A percentile compares a stretch with the other conserved stretches of the same genome.
These are phyloP conservation scores for Lactuca sativa DNA, from an alignment of 129 eudicot species.

Conservation along the genomic window DNA sequence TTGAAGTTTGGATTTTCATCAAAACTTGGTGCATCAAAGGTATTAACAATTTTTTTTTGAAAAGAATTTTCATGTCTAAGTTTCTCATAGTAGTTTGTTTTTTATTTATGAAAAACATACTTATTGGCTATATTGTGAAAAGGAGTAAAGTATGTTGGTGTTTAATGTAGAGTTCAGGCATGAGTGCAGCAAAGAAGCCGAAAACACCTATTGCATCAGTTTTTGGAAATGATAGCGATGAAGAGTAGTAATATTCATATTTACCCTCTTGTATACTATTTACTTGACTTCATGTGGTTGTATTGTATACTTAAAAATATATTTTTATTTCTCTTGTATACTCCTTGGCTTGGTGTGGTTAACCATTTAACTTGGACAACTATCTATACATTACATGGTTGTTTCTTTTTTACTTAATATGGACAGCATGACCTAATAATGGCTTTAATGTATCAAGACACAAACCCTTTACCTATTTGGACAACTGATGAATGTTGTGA, in stretches of 20 bases:
- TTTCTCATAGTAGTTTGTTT: no score
- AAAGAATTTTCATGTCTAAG: no score
- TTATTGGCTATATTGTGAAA: no score
- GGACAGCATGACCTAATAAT: no score
- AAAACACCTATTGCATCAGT: conserved; percentile 69
- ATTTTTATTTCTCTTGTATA: background rate
- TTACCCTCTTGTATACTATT: background rate
- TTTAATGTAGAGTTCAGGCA: conserved; percentile 39
- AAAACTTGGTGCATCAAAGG: conserved; percentile 78
- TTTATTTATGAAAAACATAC: no score
- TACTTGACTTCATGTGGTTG: background rate
- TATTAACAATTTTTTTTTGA: conserved; percentile 25
- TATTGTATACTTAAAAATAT: background rate
- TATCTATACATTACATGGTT: no score
- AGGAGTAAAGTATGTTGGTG: background rate
- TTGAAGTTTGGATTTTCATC: conserved; percentile 89
- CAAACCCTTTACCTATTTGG: no score
- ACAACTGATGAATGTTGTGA: no score
- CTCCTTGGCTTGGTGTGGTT: background rate
- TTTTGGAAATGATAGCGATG: conserved; percentile 78
- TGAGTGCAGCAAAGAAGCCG: conserved; percentile 68
- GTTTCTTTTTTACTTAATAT: no score
- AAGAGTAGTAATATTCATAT: conserved; percentile 37
- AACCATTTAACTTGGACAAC: no score
- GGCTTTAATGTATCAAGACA: no score